Evolutionary conservation across 1,284 basidiomycete genomes (phyloP).

Genomic region (Austropuccinia psidii): DNA sequence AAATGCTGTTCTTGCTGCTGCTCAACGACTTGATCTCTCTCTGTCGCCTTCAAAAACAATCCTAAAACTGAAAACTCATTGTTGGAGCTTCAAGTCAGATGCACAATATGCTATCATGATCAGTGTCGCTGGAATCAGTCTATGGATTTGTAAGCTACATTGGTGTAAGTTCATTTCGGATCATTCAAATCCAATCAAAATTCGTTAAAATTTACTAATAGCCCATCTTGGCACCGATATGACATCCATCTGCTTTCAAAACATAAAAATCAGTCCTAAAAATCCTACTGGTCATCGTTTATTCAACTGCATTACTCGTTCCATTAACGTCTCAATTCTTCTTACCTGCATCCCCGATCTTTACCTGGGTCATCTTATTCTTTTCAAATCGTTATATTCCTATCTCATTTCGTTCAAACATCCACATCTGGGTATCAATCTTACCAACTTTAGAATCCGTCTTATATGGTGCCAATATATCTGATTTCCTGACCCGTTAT

Average conservation of each 20-base stretch:
- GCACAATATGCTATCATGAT: conserved; percentile 29
- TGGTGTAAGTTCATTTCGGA: conserved; percentile 4
- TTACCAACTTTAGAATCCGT: conserved; percentile 90
- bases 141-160: conserved; percentile 17
- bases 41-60: conserved; percentile 1
- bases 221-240: too few species aligned
- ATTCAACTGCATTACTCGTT: conserved; percentile 62
- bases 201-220: not conserved
- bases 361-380: conserved; percentile 55
- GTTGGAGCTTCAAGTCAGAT: conserved; percentile 24
- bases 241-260: not conserved
- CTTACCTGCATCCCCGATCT: conserved; percentile 76
- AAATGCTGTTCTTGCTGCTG: conserved; percentile 19
- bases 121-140: conserved; percentile 16
- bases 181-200: not conserved
- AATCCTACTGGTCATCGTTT: conserved; percentile 69
- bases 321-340: conserved; percentile 90
- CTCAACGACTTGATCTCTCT: conserved; percentile 28
- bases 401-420: conserved; percentile 84
- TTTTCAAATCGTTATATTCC: conserved; percentile 57
- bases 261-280: conserved; percentile 63
- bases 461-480: conserved; percentile 92
- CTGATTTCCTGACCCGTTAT: conserved; percentile 85
- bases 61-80: conserved; percentile 13
- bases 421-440: conserved; percentile 79